A percentile compares a stretch with the other conserved stretches of the same genome.
Evolutionary conservation across 352 stramenopile species (phyloP).

Genomic region (Globisporangium cederbergense): DNA sequence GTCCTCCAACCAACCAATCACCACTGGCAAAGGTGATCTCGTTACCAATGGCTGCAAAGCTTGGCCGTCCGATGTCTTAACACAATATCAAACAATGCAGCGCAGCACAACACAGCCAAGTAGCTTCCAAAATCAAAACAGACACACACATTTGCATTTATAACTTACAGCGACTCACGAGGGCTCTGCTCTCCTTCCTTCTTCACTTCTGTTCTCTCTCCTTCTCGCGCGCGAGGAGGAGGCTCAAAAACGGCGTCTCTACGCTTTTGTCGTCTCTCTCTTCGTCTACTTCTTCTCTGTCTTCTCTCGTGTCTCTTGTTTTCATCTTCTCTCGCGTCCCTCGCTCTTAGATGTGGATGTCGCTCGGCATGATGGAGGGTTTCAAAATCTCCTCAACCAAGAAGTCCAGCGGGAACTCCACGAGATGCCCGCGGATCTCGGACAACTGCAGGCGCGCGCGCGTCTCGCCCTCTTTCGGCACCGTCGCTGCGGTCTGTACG

Average conservation of each 20-base stretch:
- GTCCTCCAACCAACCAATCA: too few relatives aligned
- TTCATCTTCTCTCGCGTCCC: background rate
- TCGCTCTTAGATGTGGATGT: conserved; percentile 83
- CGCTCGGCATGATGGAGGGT: conserved; percentile 71
- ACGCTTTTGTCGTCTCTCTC: background rate
- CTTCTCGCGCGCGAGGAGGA: background rate
- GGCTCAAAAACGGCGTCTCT: conserved; percentile 6
- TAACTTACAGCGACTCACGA: conserved; percentile 10
- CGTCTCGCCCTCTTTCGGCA: conserved; percentile 78
- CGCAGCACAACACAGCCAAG: background rate
- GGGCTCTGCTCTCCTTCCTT: conserved; percentile 1
- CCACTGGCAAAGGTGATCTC: background rate
- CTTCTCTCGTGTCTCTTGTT: background rate
- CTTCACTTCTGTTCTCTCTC: conserved; percentile 6
- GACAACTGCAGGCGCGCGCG: conserved; percentile 66
- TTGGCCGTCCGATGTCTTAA: background rate
- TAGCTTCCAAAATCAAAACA: conserved; percentile 1
- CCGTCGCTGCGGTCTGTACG: conserved; percentile 75
- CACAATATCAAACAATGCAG: background rate
- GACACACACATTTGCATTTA: conserved; percentile 12
- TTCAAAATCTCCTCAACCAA: conserved; percentile 82
- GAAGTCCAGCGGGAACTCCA: conserved; percentile 86
- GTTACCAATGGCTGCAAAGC: background rate
- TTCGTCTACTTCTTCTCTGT: background rate
- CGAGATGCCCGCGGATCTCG: conserved; percentile 80